Percentiles rank a stretch among this genome's conserved stretches.
Evolutionary conservation across 805 yeast species (phyloP).

Genomic region (Ogataea neopini): DNA sequence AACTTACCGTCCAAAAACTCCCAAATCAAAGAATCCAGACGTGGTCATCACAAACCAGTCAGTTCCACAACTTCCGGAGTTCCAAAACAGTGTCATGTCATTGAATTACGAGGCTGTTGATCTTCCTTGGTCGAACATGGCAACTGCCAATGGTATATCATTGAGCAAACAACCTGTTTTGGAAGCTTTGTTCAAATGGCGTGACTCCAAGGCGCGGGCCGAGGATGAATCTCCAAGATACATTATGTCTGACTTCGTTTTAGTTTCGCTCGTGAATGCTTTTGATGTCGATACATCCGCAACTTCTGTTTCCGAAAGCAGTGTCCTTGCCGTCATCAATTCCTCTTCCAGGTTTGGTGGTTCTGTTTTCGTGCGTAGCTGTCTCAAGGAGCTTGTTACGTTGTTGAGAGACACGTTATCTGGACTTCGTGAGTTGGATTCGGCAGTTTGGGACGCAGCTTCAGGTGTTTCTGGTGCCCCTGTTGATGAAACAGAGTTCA

Average conservation of each 20-base stretch:
- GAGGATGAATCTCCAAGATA: slow-evolving; percentile 84
- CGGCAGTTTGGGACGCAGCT: slow-evolving; percentile 35
- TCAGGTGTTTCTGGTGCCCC: slow-evolving; percentile 25
- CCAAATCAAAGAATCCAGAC: slow-evolving; percentile 18
- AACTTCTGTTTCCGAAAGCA: slow-evolving; percentile 55
- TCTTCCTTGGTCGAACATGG: slow-evolving; percentile 64
- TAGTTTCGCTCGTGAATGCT: slow-evolving; percentile 53
- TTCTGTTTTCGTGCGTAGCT: slow-evolving; percentile 45
- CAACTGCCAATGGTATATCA: slow-evolving; percentile 66
- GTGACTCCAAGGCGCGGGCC: slow-evolving; percentile 72
- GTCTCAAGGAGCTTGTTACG: slow-evolving; percentile 58
- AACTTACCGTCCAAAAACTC: slow-evolving; percentile 51
- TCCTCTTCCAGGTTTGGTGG: slow-evolving; percentile 47
- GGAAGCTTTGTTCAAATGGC: slow-evolving; percentile 71
- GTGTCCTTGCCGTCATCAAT: slow-evolving; percentile 51
- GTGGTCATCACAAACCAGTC: slow-evolving; percentile 34
- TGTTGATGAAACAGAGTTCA: slow-evolving; percentile 20
- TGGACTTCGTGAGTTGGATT: slow-evolving; percentile 38
- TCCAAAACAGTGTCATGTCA: slow-evolving; percentile 40
- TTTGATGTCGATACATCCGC: slow-evolving; percentile 37
- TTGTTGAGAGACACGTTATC: slow-evolving; percentile 48
- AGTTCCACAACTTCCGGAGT: slow-evolving; percentile 29
- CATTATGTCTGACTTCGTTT: slow-evolving; percentile 78
- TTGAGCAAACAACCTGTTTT: slow-evolving; percentile 53
- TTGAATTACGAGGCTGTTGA: slow-evolving; percentile 48